Conservation (phyloP, 2,329 filamentous ascomycete species). For the Pyrenophora tritici-repentis region DNA sequence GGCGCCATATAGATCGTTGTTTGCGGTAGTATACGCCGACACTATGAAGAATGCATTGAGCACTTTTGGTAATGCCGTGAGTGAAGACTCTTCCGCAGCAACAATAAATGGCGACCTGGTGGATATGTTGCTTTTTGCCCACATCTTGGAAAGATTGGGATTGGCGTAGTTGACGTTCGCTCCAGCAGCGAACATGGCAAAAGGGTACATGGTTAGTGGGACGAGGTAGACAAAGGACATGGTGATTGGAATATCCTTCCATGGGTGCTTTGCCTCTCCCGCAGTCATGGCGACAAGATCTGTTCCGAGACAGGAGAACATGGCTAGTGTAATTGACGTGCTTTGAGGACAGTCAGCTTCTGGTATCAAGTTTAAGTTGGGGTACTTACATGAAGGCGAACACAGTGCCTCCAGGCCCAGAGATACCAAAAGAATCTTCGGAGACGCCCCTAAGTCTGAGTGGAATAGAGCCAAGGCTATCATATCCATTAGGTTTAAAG, state of each 20-base stretch:
- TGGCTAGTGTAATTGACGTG: conserved; percentile 35
- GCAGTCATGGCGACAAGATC: conserved; percentile 41
- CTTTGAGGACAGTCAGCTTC: conserved; percentile 12
- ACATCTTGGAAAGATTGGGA: conserved; percentile 28
- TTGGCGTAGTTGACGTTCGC: conserved; percentile 40
- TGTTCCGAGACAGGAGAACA: conserved; percentile 41
- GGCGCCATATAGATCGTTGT: conserved; percentile 38
- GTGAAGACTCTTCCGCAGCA: conserved; percentile 28
- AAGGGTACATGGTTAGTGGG: conserved; percentile 33
- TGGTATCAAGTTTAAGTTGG: not conserved
- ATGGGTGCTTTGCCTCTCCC: conserved; percentile 38
- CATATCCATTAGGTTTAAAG: conserved; percentile 32
- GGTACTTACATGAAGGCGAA: conserved; percentile 36
- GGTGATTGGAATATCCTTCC: conserved; percentile 35
- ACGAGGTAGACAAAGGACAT: conserved; percentile 42
- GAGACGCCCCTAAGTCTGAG: conserved; percentile 14
- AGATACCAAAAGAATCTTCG: conserved; percentile 25
- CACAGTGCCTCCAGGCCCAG: conserved; percentile 30
- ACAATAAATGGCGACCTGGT: conserved; percentile 34
- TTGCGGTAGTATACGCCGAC: conserved; percentile 40
- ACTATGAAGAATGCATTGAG: conserved; percentile 39
- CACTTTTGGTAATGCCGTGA: conserved; percentile 26
- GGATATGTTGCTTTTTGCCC: conserved; percentile 8
- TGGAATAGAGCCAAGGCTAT: not conserved
- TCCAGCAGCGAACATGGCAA: conserved; percentile 33